Conservation (phyloP, 306 rosid genomes). For the Mimosa bimucronata region DNA sequence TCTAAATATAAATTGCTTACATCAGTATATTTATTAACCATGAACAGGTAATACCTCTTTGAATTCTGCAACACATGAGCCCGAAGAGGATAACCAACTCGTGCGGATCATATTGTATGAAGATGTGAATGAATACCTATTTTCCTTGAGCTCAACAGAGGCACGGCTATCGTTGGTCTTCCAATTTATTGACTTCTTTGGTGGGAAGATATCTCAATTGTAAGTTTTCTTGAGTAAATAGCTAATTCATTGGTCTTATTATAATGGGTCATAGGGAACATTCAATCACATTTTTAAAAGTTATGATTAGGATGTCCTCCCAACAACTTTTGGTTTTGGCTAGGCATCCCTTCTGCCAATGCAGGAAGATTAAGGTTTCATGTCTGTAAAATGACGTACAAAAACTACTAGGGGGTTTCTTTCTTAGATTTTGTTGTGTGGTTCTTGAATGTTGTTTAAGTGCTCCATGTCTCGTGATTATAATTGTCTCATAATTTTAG, state of each 20-base stretch:
- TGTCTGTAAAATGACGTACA: slow-evolving; percentile 11
- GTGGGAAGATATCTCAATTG: slow-evolving; percentile 76
- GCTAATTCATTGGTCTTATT: slow-evolving; percentile 9
- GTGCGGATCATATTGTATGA: slow-evolving; percentile 73
- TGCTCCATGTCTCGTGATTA: neutral
- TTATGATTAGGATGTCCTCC: slow-evolving; percentile 12
- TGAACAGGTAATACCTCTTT: slow-evolving; percentile 50
- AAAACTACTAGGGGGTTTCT: slow-evolving; percentile 7
- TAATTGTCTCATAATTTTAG: neutral
- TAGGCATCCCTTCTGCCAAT: slow-evolving; percentile 19
- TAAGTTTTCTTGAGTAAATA: slow-evolving; percentile 51
- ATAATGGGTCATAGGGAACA: neutral
- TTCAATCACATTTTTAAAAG: slow-evolving; percentile 1
- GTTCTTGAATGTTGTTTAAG: neutral
- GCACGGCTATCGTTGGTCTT: slow-evolving; percentile 68
- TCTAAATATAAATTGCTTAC: slow-evolving; percentile 25
- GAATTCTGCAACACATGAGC: slow-evolving; percentile 48
- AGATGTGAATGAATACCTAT: slow-evolving; percentile 82
- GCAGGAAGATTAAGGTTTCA: neutral
- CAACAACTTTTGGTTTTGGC: slow-evolving; percentile 1
- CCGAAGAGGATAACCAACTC: slow-evolving; percentile 76
- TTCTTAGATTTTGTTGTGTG: slow-evolving; percentile 2
- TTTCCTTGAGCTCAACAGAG: slow-evolving; percentile 78
- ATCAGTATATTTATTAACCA: slow-evolving; percentile 33
- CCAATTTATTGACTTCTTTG: slow-evolving; percentile 86